These are phyloP conservation scores for Cytospora schulzeri DNA, from an alignment of 2,329 filamentous ascomycete species.

Conservation along the genomic window DNA sequence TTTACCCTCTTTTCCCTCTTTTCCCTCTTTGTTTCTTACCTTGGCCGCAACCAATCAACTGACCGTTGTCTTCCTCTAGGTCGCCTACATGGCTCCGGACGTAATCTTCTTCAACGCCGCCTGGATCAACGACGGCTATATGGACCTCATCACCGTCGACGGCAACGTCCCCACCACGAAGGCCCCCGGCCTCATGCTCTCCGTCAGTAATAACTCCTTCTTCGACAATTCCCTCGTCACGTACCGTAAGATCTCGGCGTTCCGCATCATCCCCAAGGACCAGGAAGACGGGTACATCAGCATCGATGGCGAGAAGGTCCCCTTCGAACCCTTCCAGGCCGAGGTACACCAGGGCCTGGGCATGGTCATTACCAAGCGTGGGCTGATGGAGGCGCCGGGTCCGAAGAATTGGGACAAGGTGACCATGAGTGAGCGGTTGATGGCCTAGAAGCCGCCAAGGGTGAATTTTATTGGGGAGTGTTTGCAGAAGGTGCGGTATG, in stretches of 20 bases:
- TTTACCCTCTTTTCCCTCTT: too few relatives aligned
- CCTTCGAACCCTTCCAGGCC: slow-evolving; percentile 87
- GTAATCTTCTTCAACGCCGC: slow-evolving; percentile 86
- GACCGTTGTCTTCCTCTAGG: slow-evolving; percentile 47
- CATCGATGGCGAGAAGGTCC: slow-evolving; percentile 86
- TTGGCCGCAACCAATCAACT: background rate
- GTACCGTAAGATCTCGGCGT: slow-evolving; percentile 86
- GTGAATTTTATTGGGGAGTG: background rate
- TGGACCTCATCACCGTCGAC: slow-evolving; percentile 82
- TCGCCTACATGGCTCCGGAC: slow-evolving; percentile 88
- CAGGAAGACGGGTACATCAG: slow-evolving; percentile 81
- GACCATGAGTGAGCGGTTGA: slow-evolving; percentile 33
- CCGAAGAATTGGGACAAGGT: slow-evolving; percentile 52
- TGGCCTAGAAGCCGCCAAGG: slow-evolving; percentile 29
- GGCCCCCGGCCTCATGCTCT: slow-evolving; percentile 69
- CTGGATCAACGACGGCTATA: slow-evolving; percentile 78
- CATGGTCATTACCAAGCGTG: slow-evolving; percentile 78
- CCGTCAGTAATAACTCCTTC: slow-evolving; percentile 72
- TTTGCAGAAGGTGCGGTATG: background rate
- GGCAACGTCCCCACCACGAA: slow-evolving; percentile 71
- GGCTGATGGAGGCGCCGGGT: slow-evolving; percentile 68
- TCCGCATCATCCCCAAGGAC: slow-evolving; percentile 77
- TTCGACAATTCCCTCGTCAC: slow-evolving; percentile 78
- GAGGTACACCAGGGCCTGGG: slow-evolving; percentile 84
- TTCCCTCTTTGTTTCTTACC: background rate